Base-by-base conservation (phyloP, 495 filamentous ascomycete genomes). In the Penicillium psychrofluorescens region DNA sequence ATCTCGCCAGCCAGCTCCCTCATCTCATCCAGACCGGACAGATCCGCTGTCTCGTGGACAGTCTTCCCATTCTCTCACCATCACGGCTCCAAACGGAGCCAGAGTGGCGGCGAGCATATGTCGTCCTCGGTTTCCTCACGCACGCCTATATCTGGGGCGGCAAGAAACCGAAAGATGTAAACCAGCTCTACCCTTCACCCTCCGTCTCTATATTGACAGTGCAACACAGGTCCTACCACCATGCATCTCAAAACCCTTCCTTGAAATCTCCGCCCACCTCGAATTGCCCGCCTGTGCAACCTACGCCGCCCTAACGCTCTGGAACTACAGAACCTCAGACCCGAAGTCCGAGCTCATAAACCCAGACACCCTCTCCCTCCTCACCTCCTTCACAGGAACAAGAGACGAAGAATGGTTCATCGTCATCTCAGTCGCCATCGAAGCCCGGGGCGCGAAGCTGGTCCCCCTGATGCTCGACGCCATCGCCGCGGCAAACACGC, bases 391-490 rank as follows among this genome's bases (percentile, higher is more conserved):
- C 58, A 97, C 94, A 11, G 92, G 87, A 14, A 86, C 88, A 9
- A 74, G 90, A 33, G 92, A 98, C 53, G 92, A 98, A 62, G 91
- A 91, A 41, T 97, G 92, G 92, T 98, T 98, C 62, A 95, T 95
- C 58, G 75, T 96, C 10, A 79, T 97, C 35, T 95, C 90, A 0
- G 86, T 95, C 3, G 92, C 91, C 40, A 92, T 98, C 54, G 92
- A 98, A 70, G 91, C 91, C 44, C 80, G 86, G 39, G 91, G 88
- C 29, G 91, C 79, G 5, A 84, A 85, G 29, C 83, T 88, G 41
- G 79, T 97, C 35, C 80, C 86, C 0, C 61, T 91, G 13, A 95
- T 96, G 86, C 74, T 95, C 28, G 75, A 82, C 15, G 88, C 90
- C 5, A 89, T 96, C 36, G 71, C 72, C 27, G 89, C 90, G 28